phyloP scores from a whole-genome alignment of 225 moss, liverwort and hornwort genomes.

The Physcomitrium patens region DNA sequence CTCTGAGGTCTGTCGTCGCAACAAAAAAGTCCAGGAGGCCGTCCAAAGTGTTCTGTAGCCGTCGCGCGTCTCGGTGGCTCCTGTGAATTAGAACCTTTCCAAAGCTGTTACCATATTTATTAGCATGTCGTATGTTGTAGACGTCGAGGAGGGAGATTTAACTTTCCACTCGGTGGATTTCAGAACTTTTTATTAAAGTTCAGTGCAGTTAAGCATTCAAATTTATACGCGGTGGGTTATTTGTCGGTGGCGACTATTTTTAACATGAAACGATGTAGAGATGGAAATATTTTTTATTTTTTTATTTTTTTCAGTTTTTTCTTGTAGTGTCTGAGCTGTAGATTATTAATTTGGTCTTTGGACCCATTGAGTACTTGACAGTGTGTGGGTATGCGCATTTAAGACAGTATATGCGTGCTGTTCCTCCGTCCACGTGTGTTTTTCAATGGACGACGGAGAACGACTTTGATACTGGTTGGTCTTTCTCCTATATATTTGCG shows the following conservation, averaged over 20 bases:
- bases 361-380: constrained; percentile 26
- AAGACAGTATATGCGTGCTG: constrained; percentile 6
- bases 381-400: constrained; percentile 27
- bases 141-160: constrained; percentile 11
- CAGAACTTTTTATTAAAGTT: constrained; percentile 22
- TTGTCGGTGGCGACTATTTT: constrained; percentile 14
- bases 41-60: constrained; percentile 85
- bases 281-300: neutral
- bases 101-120: constrained; percentile 7
- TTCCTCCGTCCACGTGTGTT: neutral
- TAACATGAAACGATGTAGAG: constrained; percentile 3
- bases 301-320: neutral
- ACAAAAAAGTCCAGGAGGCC: constrained; percentile 77
- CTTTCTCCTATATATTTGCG: too few relatives aligned
- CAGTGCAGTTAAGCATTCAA: constrained; percentile 29
- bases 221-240: constrained; percentile 19
- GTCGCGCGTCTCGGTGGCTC: constrained; percentile 44
- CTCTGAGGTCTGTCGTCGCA: constrained; percentile 91
- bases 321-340: neutral
- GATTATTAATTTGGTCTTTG: constrained; percentile 5
- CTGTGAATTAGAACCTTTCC: constrained; percentile 41
- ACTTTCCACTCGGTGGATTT: constrained; percentile 17
- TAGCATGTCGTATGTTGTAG: constrained; percentile 13
- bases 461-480: too few relatives aligned
- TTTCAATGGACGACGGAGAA: too few relatives aligned